phyloP scores from a whole-genome alignment of 1,139 yeast species.

The Yamadazyma diospyri region DNA sequence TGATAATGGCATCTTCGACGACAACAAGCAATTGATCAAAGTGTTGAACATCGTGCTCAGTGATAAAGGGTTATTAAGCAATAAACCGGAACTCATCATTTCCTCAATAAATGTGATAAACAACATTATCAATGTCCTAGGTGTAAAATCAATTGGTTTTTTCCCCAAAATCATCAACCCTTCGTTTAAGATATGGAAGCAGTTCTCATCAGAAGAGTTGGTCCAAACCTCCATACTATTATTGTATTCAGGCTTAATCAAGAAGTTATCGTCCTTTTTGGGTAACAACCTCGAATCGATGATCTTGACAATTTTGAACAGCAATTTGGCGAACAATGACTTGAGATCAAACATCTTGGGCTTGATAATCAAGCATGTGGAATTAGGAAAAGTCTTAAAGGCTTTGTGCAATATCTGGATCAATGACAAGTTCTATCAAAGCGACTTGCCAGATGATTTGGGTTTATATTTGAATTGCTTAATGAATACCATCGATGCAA shows the following conservation, averaged over 20 bases:
- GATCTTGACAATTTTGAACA: constrained; percentile 53
- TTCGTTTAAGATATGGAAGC: constrained; percentile 55
- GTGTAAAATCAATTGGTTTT: constrained; percentile 81
- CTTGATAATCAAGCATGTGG: constrained; percentile 66
- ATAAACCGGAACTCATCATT: constrained; percentile 61
- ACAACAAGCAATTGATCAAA: constrained; percentile 45
- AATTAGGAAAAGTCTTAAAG: constrained; percentile 57
- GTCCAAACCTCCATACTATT: constrained; percentile 67
- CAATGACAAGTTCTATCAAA: constrained; percentile 24
- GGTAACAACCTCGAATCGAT: constrained; percentile 58
- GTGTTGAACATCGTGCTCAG: constrained; percentile 53
- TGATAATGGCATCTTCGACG: constrained; percentile 29
- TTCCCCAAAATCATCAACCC: constrained; percentile 85
- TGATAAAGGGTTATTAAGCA: constrained; percentile 49
- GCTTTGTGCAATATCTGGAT: constrained; percentile 64
- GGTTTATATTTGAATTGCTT: constrained; percentile 68
- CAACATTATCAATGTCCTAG: constrained; percentile 66
- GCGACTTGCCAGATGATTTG: constrained; percentile 52
- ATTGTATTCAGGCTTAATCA: constrained; percentile 70
- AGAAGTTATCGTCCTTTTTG: constrained; percentile 85
- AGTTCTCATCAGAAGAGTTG: constrained; percentile 26
- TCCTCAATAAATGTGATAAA: constrained; percentile 74
- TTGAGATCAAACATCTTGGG: constrained; percentile 66
- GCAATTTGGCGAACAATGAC: constrained; percentile 53
- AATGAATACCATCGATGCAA: constrained; percentile 59